Percentiles rank a stretch among this genome's conserved stretches.
Conservation (phyloP, 2,329 filamentous ascomycete genomes). For the Proliferodiscus dingleyae region DNA sequence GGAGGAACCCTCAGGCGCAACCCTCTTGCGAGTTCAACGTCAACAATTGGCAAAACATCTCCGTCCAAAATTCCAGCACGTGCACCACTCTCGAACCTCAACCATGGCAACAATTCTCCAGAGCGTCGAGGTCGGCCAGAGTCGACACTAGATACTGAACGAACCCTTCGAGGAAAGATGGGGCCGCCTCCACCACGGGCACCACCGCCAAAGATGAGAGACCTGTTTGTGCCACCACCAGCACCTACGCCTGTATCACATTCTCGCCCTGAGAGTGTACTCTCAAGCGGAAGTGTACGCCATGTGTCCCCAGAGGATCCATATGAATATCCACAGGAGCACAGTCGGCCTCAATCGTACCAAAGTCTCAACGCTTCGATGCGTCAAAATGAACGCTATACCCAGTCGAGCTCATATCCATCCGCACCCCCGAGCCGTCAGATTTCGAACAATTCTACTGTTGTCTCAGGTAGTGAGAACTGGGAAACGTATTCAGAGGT, state of each 20-base stretch:
- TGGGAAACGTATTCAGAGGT: conserved; percentile 95
- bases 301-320: conserved; percentile 73
- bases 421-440: conserved; percentile 48
- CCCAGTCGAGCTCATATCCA: conserved; percentile 24
- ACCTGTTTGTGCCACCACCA: conserved; percentile 56
- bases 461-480: conserved; percentile 81
- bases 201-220: conserved; percentile 89
- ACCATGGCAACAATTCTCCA: conserved; percentile 73
- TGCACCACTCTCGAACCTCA: conserved; percentile 63
- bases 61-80: conserved; percentile 67
- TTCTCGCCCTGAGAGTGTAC: conserved; percentile 44
- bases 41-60: conserved; percentile 37
- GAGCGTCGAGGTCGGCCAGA: conserved; percentile 50
- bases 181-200: conserved; percentile 55
- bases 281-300: conserved; percentile 50
- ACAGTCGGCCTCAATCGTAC: conserved; percentile 31
- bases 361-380: conserved; percentile 41
- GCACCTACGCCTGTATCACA: conserved; percentile 49
- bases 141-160: conserved; percentile 27
- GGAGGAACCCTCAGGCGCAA: conserved; percentile 29
- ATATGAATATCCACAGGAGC: conserved; percentile 46
- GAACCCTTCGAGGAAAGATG: conserved; percentile 37
- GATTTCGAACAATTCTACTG: conserved; percentile 71
- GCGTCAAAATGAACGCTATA: conserved; percentile 35
- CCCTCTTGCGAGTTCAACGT: conserved; percentile 20